phyloP scores from a whole-genome alignment of 2,329 filamentous ascomycete genomes.

The Alternaria sp. region DNA sequence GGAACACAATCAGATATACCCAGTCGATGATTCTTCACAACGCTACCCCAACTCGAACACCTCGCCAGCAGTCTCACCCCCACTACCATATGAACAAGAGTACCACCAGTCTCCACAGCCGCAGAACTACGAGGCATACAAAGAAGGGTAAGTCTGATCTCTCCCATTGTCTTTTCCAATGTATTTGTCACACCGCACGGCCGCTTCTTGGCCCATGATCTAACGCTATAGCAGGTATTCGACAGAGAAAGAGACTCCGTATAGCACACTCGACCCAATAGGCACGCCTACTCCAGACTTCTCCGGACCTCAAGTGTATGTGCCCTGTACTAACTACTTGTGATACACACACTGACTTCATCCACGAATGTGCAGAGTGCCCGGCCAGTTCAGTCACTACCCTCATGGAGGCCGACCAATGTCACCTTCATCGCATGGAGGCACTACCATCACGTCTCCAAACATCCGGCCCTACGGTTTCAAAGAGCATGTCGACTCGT shows the following conservation, averaged over 20 bases:
- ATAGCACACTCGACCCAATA: constrained; percentile 8
- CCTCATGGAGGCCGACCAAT: constrained; percentile 17
- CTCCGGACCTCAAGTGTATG: constrained; percentile 24
- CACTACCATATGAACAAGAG: constrained; percentile 22
- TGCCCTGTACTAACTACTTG: neutral
- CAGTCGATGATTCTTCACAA: constrained; percentile 10
- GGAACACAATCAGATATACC: constrained; percentile 25
- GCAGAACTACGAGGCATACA: constrained; percentile 13
- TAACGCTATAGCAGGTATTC: constrained; percentile 22
- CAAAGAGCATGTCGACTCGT: constrained; percentile 32
- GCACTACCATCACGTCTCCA: constrained; percentile 21
- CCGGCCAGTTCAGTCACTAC: constrained; percentile 22
- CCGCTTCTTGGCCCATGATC: neutral
- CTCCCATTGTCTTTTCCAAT: neutral
- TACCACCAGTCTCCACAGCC: constrained; percentile 10
- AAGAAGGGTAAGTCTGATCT: constrained; percentile 17
- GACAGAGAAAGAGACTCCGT: constrained; percentile 29
- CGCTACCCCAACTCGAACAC: constrained; percentile 15
- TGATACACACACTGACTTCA: neutral
- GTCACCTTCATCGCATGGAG: constrained; percentile 25
- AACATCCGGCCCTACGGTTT: constrained; percentile 27
- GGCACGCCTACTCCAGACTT: constrained; percentile 27
- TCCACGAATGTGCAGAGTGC: constrained; percentile 11
- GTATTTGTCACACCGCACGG: neutral
- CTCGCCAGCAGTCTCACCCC: constrained; percentile 21